phyloP scores from a whole-genome alignment of 805 yeast genomes.

The Hanseniaspora taiwanica region DNA sequence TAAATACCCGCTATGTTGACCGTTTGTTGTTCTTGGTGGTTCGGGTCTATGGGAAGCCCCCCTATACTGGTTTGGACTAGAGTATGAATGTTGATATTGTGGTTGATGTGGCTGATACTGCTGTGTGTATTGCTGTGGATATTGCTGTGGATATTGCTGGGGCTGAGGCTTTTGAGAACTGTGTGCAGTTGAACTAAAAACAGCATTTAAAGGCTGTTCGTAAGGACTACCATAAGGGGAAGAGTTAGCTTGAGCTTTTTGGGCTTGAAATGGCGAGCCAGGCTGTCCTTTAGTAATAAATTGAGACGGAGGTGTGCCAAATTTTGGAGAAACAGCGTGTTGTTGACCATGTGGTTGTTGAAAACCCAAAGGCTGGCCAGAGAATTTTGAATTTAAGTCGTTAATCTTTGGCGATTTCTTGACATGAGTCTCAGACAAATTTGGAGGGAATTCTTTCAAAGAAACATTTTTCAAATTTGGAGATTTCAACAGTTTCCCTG shows the following conservation, averaged over 20 bases:
- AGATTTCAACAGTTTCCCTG: too few relatives aligned
- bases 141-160: conserved; percentile 5
- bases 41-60: conserved; percentile 2
- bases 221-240: neutral
- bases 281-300: too few relatives aligned
- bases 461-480: conserved; percentile 6
- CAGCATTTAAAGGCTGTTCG: too few relatives aligned
- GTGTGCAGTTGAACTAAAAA: too few relatives aligned
- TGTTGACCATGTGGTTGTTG: neutral
- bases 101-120: conserved; percentile 8
- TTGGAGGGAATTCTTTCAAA: neutral
- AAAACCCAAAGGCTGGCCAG: neutral
- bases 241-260: neutral
- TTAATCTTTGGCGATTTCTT: neutral
- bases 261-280: too few relatives aligned
- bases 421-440: neutral
- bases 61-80: conserved; percentile 6
- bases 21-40: conserved; percentile 1
- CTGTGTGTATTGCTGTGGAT: neutral
- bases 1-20: neutral
- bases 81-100: conserved; percentile 7
- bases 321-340: neutral
- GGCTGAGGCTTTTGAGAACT: too few relatives aligned
- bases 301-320: neutral
- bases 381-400: neutral